phyloP scores from a whole-genome alignment of 805 yeast species.

The Danielia reshetovae region DNA sequence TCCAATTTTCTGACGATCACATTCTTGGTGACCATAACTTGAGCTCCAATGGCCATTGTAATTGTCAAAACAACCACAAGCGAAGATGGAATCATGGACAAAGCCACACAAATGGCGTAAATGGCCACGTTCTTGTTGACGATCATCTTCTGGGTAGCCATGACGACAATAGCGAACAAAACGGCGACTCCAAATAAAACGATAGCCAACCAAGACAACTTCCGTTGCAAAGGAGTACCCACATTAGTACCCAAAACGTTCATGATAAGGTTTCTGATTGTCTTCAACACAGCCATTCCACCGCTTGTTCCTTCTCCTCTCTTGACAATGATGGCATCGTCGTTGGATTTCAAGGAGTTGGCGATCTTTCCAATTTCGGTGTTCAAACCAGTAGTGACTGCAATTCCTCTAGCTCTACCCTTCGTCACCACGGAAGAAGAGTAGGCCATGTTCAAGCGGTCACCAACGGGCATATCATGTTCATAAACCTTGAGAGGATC shows the following conservation, averaged over 20 bases:
- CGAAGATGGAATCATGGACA: constrained; percentile 38
- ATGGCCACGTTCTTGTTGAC: constrained; percentile 35
- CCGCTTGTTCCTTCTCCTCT: constrained; percentile 38
- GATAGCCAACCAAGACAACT: constrained; percentile 47
- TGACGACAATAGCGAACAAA: constrained; percentile 35
- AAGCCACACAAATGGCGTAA: constrained; percentile 39
- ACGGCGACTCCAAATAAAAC: constrained; percentile 46
- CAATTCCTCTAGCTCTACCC: constrained; percentile 41
- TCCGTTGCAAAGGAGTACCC: constrained; percentile 45
- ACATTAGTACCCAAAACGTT: constrained; percentile 45
- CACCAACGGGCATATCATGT: constrained; percentile 33
- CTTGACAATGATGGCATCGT: constrained; percentile 21
- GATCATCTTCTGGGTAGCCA: constrained; percentile 32
- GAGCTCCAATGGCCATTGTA: constrained; percentile 40
- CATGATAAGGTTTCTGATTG: constrained; percentile 38
- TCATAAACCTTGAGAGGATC: constrained; percentile 35
- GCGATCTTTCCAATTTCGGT: constrained; percentile 44
- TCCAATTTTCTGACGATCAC: constrained; percentile 37
- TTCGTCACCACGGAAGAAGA: constrained; percentile 38
- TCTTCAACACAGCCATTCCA: constrained; percentile 32
- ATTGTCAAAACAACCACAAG: constrained; percentile 37
- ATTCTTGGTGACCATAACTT: constrained; percentile 32
- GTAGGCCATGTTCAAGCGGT: constrained; percentile 31
- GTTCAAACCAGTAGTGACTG: constrained; percentile 32
- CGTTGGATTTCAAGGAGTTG: constrained; percentile 22